phyloP scores from a whole-genome alignment of 1,139 yeast species.

The Scheffersomyces quercinus region DNA sequence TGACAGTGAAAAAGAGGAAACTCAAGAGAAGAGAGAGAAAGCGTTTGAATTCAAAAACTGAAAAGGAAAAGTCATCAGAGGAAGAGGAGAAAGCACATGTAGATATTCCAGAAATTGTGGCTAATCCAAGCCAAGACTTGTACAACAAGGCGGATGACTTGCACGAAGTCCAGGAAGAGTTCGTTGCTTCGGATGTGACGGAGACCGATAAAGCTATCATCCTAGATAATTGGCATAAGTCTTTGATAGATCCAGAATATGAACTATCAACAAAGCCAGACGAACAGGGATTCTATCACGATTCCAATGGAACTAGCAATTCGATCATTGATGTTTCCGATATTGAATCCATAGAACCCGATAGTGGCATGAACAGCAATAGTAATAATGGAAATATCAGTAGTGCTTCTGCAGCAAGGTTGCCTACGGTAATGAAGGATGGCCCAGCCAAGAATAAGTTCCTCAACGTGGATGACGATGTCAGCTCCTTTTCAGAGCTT shows the following conservation, averaged over 20 bases:
- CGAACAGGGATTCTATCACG: conserved; percentile 47
- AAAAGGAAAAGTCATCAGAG: not conserved
- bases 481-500: conserved; percentile 24
- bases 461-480: conserved; percentile 4
- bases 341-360: conserved; percentile 22
- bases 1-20: conserved; percentile 28
- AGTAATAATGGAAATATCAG: no score
- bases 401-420: no score
- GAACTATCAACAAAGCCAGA: conserved; percentile 28
- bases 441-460: conserved; percentile 1
- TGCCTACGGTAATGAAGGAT: not conserved
- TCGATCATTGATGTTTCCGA: conserved; percentile 28
- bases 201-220: conserved; percentile 11
- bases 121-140: conserved; percentile 7
- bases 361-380: not conserved
- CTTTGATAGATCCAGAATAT: conserved; percentile 33
- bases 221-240: conserved; percentile 30
- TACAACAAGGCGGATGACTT: conserved; percentile 11
- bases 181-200: conserved; percentile 7
- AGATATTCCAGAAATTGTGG: conserved; percentile 6
- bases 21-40: conserved; percentile 6
- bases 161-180: conserved; percentile 12
- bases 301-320: conserved; percentile 19
- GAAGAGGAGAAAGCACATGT: conserved; percentile 2
- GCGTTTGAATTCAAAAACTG: conserved; percentile 5